Evolutionary conservation across 371 early-diverging fungal genomes (phyloP).

Genomic region (Mortierella sp.): DNA sequence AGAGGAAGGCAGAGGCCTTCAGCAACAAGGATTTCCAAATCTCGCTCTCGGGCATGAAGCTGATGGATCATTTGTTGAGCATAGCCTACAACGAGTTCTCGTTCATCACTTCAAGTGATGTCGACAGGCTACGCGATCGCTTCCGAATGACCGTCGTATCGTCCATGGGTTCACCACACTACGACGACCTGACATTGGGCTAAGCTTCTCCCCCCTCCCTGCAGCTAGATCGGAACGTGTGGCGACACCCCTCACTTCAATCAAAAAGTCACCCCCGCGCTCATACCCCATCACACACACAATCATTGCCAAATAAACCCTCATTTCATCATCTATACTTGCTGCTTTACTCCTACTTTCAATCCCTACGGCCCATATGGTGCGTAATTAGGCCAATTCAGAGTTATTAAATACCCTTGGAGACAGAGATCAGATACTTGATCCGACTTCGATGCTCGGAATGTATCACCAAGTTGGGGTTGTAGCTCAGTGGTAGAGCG

Average conservation of each 20-base stretch:
- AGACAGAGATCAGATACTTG: neutral
- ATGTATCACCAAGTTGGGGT: neutral
- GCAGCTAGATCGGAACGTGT: neutral
- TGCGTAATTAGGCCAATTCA: no score
- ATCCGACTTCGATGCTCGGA: neutral
- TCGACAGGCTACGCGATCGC: conserved; percentile 24
- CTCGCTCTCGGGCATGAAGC: conserved; percentile 5
- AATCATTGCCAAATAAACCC: no score
- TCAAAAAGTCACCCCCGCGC: no score
- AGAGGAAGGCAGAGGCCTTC: neutral
- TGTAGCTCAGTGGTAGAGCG: conserved; percentile 6
- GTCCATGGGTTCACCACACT: conserved; percentile 14
- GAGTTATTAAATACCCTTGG: no score
- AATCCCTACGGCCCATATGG: no score
- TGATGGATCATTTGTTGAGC: conserved; percentile 29
- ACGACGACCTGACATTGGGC: no score
- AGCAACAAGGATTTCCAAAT: neutral
- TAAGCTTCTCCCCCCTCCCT: neutral
- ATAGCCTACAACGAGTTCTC: conserved; percentile 36
- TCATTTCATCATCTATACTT: no score
- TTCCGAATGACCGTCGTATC: conserved; percentile 42
- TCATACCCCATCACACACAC: no score
- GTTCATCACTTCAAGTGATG: conserved; percentile 20
- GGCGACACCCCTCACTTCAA: no score
- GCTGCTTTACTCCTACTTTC: no score